These are phyloP conservation scores for Rhinocladiella similis DNA, from an alignment of 2,329 filamentous ascomycete species.

Conservation along the genomic window DNA sequence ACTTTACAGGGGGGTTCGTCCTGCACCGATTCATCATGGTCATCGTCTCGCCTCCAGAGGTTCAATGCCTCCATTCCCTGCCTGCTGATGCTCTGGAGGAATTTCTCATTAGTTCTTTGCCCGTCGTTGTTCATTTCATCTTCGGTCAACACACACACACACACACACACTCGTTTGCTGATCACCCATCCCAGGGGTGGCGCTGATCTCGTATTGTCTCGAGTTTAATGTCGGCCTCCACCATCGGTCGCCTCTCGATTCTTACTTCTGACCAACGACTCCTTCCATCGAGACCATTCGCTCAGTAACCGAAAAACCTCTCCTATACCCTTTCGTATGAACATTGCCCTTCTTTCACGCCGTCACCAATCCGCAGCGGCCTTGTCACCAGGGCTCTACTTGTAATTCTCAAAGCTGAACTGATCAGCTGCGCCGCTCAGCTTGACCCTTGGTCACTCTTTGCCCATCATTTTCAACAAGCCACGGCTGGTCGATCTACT, in stretches of 20 bases:
- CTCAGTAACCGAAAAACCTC: neutral
- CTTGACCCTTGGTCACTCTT: slow-evolving; percentile 3
- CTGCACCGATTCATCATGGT: too few species aligned
- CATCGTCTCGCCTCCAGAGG: neutral
- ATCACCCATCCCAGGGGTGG: neutral
- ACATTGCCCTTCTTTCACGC: slow-evolving; percentile 1
- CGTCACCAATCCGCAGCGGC: neutral
- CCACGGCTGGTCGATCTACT: neutral
- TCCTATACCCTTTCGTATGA: neutral
- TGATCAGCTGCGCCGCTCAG: slow-evolving; percentile 4
- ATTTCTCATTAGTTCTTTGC: neutral
- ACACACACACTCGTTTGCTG: neutral
- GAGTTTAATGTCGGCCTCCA: neutral
- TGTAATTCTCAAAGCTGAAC: slow-evolving; percentile 1
- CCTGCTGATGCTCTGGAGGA: neutral
- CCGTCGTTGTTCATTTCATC: too few species aligned
- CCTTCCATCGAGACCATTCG: slow-evolving; percentile 1
- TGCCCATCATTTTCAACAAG: neutral
- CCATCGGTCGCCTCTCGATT: neutral
- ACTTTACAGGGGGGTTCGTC: neutral
- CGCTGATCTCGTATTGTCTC: neutral
- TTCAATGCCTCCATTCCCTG: neutral
- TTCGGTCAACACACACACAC: too few species aligned
- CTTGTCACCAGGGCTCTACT: slow-evolving; percentile 3
- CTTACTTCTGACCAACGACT: neutral